Evolutionary conservation across 2,329 filamentous ascomycete species (phyloP), one percentile per base, ranked within the genome.

Genomic region (Aspergillus eucalypticola): DNA sequence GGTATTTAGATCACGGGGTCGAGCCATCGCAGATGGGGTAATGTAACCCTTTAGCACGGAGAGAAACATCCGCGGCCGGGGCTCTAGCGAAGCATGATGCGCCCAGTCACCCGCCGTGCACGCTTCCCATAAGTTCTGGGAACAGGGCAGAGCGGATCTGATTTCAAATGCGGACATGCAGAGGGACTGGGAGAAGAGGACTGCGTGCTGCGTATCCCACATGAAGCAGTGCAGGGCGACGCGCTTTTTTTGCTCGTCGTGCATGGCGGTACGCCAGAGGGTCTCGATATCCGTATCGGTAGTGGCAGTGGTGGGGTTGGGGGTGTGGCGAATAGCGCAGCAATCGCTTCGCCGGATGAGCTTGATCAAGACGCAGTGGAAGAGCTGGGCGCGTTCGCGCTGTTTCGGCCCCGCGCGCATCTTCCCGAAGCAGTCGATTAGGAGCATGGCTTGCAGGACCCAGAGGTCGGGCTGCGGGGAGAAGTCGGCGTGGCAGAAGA

Each of bases 101-200:
- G 76, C 74, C 84, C 85, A 86, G 38, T 81, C 78, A 6, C 79
- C 75, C 0, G 84, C 80, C 0, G 83, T 81, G 1, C 77, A 71
- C 2, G 86, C 84, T 68, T 88, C 85, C 86, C 86, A 89, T 0
- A 83, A 66, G 0, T 76, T 69, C 53, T 85, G 78, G 42, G 81
- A 78, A 65, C 84, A 87, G 0, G 86, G 86, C 2, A 88, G 70
- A 2, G 80, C 78, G 0, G 85, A 79, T 0, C 84, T 80, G 1
- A 89, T 78, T 65, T 88, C 86, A 53, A 88, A 88, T 0, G 85
- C 84, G 1, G 84, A 88, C 85, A 88, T 88, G 71, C 86, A 88
- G 0, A 88, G 78, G 4, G 84, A 86, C 67, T 88, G 86, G n/a
- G 84, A 87, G 69, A 88, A 88, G 0, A 88, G 76, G 0, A 88